These are phyloP conservation scores for Ascochyta pisi DNA, from an alignment of 2,329 filamentous ascomycete species.

Conservation along the genomic window DNA sequence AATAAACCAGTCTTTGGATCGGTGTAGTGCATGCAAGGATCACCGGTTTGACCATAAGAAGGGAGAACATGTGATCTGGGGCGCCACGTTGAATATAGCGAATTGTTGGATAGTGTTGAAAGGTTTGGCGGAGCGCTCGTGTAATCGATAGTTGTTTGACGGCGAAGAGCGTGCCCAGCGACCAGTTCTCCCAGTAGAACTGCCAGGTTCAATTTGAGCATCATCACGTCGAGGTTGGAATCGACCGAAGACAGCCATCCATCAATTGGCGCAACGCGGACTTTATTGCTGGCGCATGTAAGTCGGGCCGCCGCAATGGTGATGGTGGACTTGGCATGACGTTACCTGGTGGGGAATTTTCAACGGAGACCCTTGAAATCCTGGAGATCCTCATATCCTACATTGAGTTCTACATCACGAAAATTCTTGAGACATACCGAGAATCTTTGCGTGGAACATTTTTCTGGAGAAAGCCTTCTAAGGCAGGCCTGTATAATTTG, in stretches of 20 bases:
- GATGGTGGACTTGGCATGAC: conserved; percentile 3
- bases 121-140: conserved; percentile 28
- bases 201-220: neutral
- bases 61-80: conserved; percentile 54
- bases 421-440: no score
- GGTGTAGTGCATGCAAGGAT: conserved; percentile 56
- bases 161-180: conserved; percentile 14
- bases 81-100: conserved; percentile 33
- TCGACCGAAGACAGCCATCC: no score
- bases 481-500: no score
- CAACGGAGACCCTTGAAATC: neutral
- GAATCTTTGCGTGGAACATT: no score
- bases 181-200: neutral
- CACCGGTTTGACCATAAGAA: conserved; percentile 51
- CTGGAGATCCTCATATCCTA: neutral
- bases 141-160: conserved; percentile 22
- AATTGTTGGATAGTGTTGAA: conserved; percentile 24
- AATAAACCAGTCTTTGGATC: conserved; percentile 54
- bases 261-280: no score
- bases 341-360: conserved; percentile 1
- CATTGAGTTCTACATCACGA: no score
- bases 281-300: neutral
- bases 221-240: neutral
- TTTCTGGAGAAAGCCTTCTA: no score
- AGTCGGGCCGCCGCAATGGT: conserved; percentile 1